phyloP scores from a whole-genome alignment of 2,329 filamentous ascomycete species.

The Sporothrix luriei region DNA sequence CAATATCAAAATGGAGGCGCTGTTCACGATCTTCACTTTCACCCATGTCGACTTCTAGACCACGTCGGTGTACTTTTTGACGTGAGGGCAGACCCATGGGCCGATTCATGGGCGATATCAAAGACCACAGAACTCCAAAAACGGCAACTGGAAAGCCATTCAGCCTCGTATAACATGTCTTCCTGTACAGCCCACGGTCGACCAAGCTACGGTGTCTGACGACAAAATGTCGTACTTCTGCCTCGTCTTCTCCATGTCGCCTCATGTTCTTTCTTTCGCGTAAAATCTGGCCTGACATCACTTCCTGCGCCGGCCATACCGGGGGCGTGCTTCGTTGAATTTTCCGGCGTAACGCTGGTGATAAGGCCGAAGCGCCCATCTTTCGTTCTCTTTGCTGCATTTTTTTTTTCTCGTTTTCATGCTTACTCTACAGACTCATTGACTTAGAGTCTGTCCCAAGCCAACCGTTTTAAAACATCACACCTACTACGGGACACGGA shows the following conservation, averaged over 20 bases:
- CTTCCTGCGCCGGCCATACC: not conserved
- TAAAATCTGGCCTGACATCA: conserved; percentile 18
- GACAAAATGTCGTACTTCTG: not conserved
- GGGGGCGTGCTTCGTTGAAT: not conserved
- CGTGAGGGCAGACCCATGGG: conserved; percentile 5
- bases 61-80: conserved; percentile 3
- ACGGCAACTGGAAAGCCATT: not conserved
- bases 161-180: conserved; percentile 9
- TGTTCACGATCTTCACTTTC: not conserved
- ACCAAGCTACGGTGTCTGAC: not conserved
- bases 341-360: conserved; percentile 4
- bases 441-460: not conserved
- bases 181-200: not conserved
- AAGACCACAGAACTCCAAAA: too few species aligned
- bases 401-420: not conserved
- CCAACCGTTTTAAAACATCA: not conserved
- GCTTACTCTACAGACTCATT: not conserved
- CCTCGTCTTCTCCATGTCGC: not conserved
- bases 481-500: not conserved
- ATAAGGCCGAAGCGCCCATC: not conserved
- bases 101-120: not conserved
- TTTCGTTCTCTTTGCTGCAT: not conserved
- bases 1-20: conserved; percentile 16
- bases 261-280: not conserved
- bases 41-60: not conserved